phyloP scores from a whole-genome alignment of 1,284 basidiomycete genomes.

The Rhizoctonia solani region DNA sequence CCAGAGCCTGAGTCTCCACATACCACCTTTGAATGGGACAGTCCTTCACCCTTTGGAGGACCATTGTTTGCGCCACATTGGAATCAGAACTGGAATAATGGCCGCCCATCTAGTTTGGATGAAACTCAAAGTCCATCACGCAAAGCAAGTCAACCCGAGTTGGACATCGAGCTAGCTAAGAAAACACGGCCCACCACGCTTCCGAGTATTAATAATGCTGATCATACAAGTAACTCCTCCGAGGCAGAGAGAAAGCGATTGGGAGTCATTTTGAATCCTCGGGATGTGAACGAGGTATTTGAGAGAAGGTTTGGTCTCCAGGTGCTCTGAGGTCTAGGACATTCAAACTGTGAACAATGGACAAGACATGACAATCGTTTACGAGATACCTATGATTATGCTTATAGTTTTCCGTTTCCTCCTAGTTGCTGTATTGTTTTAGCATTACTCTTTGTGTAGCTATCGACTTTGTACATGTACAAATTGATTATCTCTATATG shows the following conservation, averaged over 20 bases:
- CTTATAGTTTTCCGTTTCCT: neutral
- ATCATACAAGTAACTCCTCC: neutral
- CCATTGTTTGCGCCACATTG: neutral
- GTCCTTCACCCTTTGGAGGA: neutral
- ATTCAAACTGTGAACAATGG: neutral
- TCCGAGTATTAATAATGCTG: neutral
- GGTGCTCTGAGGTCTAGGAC: neutral
- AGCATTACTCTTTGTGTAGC: neutral
- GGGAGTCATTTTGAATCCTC: conserved; percentile 17
- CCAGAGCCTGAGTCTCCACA: neutral
- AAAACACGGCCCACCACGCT: conserved; percentile 14
- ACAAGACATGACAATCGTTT: neutral
- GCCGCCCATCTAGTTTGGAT: conserved; percentile 9
- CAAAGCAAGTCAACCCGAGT: conserved; percentile 8
- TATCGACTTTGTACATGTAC: neutral
- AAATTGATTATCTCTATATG: conserved; percentile 16
- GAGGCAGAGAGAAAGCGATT: neutral
- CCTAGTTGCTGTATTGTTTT: neutral
- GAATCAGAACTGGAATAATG: neutral
- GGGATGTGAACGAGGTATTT: neutral
- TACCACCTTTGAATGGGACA: conserved; percentile 18
- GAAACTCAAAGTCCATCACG: conserved; percentile 7
- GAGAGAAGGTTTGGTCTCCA: conserved; percentile 5
- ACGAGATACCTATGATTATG: conserved; percentile 11
- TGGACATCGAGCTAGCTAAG: conserved; percentile 28